phyloP scores from a whole-genome alignment of 2,329 filamentous ascomycete species.

The Neofusicoccum laricinum region DNA sequence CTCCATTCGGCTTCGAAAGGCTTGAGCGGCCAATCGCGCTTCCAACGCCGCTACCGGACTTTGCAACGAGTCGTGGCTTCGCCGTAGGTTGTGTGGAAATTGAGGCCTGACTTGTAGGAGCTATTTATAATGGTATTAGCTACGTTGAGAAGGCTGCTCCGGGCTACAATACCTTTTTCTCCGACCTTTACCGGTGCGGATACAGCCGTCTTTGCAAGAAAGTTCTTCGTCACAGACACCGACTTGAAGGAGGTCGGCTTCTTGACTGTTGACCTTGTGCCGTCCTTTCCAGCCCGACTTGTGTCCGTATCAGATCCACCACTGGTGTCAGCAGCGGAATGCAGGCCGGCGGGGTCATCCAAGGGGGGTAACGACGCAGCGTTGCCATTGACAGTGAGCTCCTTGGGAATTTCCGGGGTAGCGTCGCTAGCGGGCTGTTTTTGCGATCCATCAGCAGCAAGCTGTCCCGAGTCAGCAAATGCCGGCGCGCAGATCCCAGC shows the following conservation, averaged over 20 bases:
- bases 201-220: slow-evolving; percentile 69
- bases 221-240: slow-evolving; percentile 81
- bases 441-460: slow-evolving; percentile 6
- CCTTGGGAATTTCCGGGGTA: slow-evolving; percentile 22
- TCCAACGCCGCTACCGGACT: slow-evolving; percentile 62
- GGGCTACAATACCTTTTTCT: slow-evolving; percentile 49
- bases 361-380: slow-evolving; percentile 32
- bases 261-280: slow-evolving; percentile 54
- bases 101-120: slow-evolving; percentile 32
- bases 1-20: slow-evolving; percentile 57
- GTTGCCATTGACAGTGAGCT: slow-evolving; percentile 34
- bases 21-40: slow-evolving; percentile 52
- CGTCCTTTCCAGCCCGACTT: slow-evolving; percentile 59
- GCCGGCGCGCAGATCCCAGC: neutral
- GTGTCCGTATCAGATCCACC: slow-evolving; percentile 76
- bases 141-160: neutral
- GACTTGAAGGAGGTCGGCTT: slow-evolving; percentile 79
- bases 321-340: slow-evolving; percentile 63
- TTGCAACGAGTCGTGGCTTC: slow-evolving; percentile 72
- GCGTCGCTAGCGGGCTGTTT: slow-evolving; percentile 8
- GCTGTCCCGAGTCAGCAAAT: slow-evolving; percentile 7
- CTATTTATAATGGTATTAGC: slow-evolving; percentile 32
- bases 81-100: slow-evolving; percentile 52
- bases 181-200: slow-evolving; percentile 46
- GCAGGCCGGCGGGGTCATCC: slow-evolving; percentile 26